These are phyloP conservation scores for Solanum piurae DNA, from an alignment of 257 asterid genomes.

Conservation along the genomic window DNA sequence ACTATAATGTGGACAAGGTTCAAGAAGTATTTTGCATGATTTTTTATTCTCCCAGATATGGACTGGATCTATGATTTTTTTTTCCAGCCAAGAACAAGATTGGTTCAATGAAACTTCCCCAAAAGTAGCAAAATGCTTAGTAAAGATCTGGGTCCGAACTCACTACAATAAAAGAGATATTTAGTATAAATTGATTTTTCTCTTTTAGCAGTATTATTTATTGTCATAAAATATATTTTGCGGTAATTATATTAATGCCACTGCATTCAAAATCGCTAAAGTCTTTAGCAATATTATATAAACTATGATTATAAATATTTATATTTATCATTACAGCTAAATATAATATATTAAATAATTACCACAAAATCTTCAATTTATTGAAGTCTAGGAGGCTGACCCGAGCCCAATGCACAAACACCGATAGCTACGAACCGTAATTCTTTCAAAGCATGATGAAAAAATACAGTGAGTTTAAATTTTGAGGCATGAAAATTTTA, in stretches of 20 bases:
- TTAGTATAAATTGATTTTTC: not conserved
- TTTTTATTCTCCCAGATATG: not conserved
- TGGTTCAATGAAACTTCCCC: not conserved
- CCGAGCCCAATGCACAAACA: not conserved
- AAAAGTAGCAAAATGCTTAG: not conserved
- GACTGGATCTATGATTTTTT: not conserved
- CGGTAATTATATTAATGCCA: too few species aligned
- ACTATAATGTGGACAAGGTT: too few species aligned
- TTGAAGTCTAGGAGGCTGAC: not conserved
- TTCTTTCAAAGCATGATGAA: not conserved
- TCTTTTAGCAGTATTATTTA: not conserved
- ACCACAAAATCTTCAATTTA: not conserved
- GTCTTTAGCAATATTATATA: too few species aligned
- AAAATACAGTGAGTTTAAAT: rapidly evolving
- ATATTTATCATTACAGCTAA: too few species aligned
- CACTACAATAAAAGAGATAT: not conserved
- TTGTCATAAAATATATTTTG: not conserved
- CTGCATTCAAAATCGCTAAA: not conserved
- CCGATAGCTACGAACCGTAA: not conserved
- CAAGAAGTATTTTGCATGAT: too few species aligned
- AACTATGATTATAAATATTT: too few species aligned
- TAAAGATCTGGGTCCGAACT: not conserved
- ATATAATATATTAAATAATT: too few species aligned
- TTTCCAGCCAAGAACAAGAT: not conserved
- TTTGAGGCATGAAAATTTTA: not conserved